Evolutionary conservation across 352 stramenopile genomes (phyloP).

Genomic region (Globisporangium splendens): DNA sequence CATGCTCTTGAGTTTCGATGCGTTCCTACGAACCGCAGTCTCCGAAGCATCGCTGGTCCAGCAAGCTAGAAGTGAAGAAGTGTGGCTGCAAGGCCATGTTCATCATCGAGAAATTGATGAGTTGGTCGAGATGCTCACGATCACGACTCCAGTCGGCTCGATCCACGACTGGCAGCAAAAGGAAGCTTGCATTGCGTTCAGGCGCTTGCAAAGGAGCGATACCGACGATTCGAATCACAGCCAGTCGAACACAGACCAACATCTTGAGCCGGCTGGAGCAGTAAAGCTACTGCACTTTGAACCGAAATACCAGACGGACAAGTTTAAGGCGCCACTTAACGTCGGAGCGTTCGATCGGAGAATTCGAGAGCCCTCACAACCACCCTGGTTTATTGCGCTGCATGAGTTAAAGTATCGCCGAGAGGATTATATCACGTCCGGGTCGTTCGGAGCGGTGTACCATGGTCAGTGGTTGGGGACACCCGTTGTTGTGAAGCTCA

Average conservation of each 20-base stretch:
- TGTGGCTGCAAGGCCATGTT: constrained; percentile 5
- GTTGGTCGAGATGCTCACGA: constrained; percentile 3
- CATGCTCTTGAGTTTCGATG: constrained; percentile 6
- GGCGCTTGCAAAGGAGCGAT: background rate
- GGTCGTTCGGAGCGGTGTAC: constrained; percentile 20
- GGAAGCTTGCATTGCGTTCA: background rate
- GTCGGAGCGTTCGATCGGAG: constrained; percentile 7
- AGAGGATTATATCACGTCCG: constrained; percentile 10
- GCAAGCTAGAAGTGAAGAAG: constrained; percentile 5
- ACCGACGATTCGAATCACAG: background rate
- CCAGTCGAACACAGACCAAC: background rate
- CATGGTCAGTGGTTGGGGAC: constrained; percentile 17
- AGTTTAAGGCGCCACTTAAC: constrained; percentile 5
- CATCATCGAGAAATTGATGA: constrained; percentile 14
- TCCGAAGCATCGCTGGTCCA: constrained; percentile 4
- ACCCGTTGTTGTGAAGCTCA: constrained; percentile 10
- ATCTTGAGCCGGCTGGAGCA: background rate
- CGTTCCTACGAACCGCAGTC: constrained; percentile 7
- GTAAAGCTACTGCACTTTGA: constrained; percentile 9
- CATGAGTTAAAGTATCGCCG: constrained; percentile 14
- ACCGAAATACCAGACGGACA: constrained; percentile 8
- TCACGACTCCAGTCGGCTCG: background rate
- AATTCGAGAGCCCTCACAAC: constrained; percentile 6
- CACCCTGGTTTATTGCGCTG: constrained; percentile 15
- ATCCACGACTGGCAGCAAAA: constrained; percentile 10